A percentile compares a stretch with the other conserved stretches of the same genome.
Conservation (phyloP, 768 basidiomycete genomes). For the Boletus rex-veris region DNA sequence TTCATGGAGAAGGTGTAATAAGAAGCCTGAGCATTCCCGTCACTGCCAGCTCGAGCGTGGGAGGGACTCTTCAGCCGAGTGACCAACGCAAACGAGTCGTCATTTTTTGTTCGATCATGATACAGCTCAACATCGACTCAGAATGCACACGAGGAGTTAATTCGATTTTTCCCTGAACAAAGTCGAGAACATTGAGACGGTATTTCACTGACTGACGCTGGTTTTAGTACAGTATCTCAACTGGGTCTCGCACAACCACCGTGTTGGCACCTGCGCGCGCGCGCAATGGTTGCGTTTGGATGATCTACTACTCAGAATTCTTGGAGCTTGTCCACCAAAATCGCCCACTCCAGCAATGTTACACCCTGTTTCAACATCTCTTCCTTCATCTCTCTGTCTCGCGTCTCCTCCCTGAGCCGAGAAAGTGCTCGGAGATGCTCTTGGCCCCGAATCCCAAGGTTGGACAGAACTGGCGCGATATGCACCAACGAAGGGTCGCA, state of each 20-base stretch:
- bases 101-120: too few relatives aligned
- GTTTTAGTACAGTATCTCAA: too few relatives aligned
- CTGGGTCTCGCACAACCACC: too few relatives aligned
- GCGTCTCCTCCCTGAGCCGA: slow-evolving; percentile 58
- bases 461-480: slow-evolving; percentile 52
- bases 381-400: slow-evolving; percentile 67
- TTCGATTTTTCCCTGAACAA: background rate
- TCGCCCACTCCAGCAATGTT: slow-evolving; percentile 77
- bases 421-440: slow-evolving; percentile 64
- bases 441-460: slow-evolving; percentile 54
- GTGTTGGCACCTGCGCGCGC: too few relatives aligned
- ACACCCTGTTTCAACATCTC: slow-evolving; percentile 65
- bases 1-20: too few relatives aligned
- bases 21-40: too few relatives aligned
- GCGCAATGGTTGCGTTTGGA: too few relatives aligned
- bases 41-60: too few relatives aligned
- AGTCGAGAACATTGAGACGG: background rate
- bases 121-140: background rate
- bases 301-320: slow-evolving; percentile 22
- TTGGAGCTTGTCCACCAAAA: slow-evolving; percentile 63
- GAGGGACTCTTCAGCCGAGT: too few relatives aligned
- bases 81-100: too few relatives aligned
- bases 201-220: too few relatives aligned
- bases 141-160: background rate
- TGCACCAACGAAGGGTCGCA: slow-evolving; percentile 67